These are phyloP conservation scores for Pugionium cornutum DNA, from an alignment of 345 rosid species.

Conservation along the genomic window DNA sequence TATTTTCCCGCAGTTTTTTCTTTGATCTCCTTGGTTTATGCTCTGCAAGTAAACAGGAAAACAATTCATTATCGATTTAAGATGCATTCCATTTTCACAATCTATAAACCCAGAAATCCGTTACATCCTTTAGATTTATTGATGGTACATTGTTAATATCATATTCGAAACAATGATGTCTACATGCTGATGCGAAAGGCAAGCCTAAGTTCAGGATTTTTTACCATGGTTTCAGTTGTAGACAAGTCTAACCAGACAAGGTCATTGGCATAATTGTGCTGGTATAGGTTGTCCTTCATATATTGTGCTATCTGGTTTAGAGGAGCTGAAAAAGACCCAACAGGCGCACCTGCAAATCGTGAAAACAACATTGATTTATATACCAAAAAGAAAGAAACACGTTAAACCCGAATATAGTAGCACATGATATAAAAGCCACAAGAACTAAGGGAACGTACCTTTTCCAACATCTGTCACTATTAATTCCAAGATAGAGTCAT, in stretches of 20 bases:
- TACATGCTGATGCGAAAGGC: slow-evolving; percentile 7
- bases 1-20: slow-evolving; percentile 57
- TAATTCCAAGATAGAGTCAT: slow-evolving; percentile 60
- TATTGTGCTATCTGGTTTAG: slow-evolving; percentile 59
- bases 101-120: slow-evolving; percentile 11
- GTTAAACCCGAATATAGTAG: slow-evolving; percentile 6
- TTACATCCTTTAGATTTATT: slow-evolving; percentile 13
- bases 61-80: slow-evolving; percentile 17
- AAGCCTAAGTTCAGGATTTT: slow-evolving; percentile 14
- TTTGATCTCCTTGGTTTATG: slow-evolving; percentile 42
- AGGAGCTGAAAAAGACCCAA: slow-evolving; percentile 78
- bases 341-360: slow-evolving; percentile 59
- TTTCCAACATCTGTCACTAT: slow-evolving; percentile 68
- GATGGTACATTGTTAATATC: background rate
- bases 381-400: slow-evolving; percentile 11
- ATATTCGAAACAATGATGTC: slow-evolving; percentile 14
- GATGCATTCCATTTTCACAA: slow-evolving; percentile 2
- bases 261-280: slow-evolving; percentile 51
- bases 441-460: slow-evolving; percentile 46
- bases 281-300: slow-evolving; percentile 45
- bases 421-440: slow-evolving; percentile 4
- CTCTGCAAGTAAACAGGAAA: slow-evolving; percentile 48
- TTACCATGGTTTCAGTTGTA: slow-evolving; percentile 56
- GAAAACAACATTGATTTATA: slow-evolving; percentile 20
- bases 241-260: slow-evolving; percentile 70